These are phyloP conservation scores for Fusarium nodosum DNA, from an alignment of 2,329 filamentous ascomycete species.

Conservation along the genomic window DNA sequence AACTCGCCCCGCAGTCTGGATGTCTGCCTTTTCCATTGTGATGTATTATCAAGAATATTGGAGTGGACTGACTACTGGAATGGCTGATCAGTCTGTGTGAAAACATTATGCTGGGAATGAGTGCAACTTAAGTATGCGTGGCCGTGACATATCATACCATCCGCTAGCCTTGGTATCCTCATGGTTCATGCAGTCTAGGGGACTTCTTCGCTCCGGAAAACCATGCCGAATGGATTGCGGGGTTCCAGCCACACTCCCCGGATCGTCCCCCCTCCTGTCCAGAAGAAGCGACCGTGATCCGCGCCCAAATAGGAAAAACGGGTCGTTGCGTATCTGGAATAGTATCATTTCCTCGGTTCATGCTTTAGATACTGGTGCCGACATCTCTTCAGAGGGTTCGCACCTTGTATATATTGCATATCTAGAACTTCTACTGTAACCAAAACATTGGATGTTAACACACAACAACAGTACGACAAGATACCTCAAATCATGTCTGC, in stretches of 20 bases:
- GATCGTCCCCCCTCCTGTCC: not conserved
- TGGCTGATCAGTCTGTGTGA: not conserved
- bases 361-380: no score
- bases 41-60: not conserved
- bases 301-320: not conserved
- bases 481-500: not conserved
- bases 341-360: not conserved
- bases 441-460: no score
- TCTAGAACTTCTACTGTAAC: no score
- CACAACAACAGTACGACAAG: no score
- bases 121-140: constrained; percentile 6
- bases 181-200: no score
- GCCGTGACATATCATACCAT: not conserved
- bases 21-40: constrained; percentile 1
- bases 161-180: not conserved
- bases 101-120: not conserved
- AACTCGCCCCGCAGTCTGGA: not conserved
- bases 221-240: constrained; percentile 3
- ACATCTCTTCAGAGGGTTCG: no score
- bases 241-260: not conserved
- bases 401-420: no score
- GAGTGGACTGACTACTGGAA: not conserved
- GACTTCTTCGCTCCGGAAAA: not conserved
- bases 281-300: not conserved
- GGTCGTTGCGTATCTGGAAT: not conserved